Conservation (phyloP, 495 filamentous ascomycete genomes). For the Penicillium manginii region DNA sequence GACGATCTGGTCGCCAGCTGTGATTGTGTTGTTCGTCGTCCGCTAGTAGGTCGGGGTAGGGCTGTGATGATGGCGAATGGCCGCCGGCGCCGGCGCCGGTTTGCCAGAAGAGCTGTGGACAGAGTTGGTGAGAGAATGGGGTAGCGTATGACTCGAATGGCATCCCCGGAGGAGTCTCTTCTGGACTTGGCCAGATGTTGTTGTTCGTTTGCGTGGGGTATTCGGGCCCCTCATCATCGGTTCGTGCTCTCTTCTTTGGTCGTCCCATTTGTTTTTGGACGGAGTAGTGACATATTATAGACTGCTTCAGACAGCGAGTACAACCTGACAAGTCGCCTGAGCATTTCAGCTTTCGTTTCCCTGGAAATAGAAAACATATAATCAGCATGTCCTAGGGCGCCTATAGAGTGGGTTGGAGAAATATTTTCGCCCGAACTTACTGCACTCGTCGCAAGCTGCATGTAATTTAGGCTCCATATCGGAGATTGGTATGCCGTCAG, state of each 20-base stretch:
- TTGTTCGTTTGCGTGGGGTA: conserved; percentile 17
- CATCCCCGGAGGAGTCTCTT: conserved; percentile 22
- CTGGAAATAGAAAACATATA: conserved; percentile 22
- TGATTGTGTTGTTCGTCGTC: conserved; percentile 35
- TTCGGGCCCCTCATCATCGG: conserved; percentile 34
- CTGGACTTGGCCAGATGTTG: conserved; percentile 31
- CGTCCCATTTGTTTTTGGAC: conserved; percentile 54
- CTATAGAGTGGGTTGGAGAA: neutral
- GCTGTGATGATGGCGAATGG: conserved; percentile 18
- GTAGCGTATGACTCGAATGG: conserved; percentile 6
- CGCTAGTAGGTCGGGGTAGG: conserved; percentile 23
- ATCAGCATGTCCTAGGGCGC: conserved; percentile 22
- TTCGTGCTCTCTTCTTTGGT: conserved; percentile 45
- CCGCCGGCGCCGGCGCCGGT: conserved; percentile 6
- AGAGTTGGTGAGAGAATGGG: conserved; percentile 28
- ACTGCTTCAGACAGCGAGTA: conserved; percentile 46
- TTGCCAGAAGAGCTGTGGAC: conserved; percentile 32
- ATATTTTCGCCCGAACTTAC: conserved; percentile 27
- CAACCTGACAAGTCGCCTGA: conserved; percentile 49
- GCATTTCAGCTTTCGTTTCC: conserved; percentile 54
- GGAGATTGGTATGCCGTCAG: conserved; percentile 8
- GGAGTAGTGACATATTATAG: conserved; percentile 48
- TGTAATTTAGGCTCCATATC: conserved; percentile 36
- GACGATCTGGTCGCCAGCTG: conserved; percentile 31
- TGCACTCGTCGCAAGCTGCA: conserved; percentile 50